A percentile compares a stretch with the other conserved stretches of the same genome.
These are phyloP conservation scores for Kuraishia piskuri DNA, from an alignment of 805 yeast genomes.

Conservation along the genomic window DNA sequence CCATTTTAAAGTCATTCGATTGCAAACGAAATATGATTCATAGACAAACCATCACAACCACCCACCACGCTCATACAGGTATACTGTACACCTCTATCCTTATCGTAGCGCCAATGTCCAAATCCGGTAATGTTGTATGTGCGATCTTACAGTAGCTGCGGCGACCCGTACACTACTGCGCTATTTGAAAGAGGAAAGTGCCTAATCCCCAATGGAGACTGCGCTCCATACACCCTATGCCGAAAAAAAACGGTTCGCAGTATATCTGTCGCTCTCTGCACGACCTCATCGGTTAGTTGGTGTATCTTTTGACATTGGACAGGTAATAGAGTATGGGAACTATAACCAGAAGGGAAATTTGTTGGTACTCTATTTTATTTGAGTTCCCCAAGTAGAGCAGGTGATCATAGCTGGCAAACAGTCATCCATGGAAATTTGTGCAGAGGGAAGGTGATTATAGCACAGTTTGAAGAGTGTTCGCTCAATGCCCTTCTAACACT, in stretches of 20 bases:
- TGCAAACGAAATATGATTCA: not conserved
- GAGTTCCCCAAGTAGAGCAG: no score
- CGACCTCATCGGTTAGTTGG: not conserved
- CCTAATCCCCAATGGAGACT: not conserved
- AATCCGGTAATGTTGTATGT: not conserved
- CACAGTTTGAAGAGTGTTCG: no score
- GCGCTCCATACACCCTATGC: not conserved
- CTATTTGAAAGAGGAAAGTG: not conserved
- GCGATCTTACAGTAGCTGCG: not conserved
- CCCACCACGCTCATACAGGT: not conserved
- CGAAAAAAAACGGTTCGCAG: no score
- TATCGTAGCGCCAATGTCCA: not conserved
- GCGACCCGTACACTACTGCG: not conserved
- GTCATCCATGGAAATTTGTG: no score
- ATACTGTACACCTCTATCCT: not conserved
- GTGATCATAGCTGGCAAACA: no score
- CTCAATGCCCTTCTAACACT: no score
- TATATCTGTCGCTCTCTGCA: not conserved
- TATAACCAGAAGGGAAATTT: no score
- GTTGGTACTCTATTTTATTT: no score
- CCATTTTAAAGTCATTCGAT: not conserved
- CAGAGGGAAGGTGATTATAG: no score
- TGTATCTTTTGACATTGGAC: not conserved
- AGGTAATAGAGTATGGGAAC: not conserved
- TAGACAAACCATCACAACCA: not conserved